Evolutionary conservation across 805 yeast species (phyloP).

Genomic region (Sungouiozyma intestinalis): DNA sequence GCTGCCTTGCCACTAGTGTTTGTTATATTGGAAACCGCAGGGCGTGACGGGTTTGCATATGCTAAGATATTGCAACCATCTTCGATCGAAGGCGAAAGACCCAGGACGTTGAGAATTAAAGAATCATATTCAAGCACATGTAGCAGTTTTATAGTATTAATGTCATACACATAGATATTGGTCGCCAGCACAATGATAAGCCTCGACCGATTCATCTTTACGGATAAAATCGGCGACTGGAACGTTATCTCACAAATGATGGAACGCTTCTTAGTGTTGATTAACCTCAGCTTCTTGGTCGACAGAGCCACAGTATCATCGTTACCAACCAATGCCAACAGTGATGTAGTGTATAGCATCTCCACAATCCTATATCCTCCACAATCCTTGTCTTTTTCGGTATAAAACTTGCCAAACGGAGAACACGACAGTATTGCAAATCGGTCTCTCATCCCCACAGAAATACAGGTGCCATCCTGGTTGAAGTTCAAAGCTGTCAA

Average conservation of each 20-base stretch:
- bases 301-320: constrained; percentile 59
- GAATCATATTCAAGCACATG: constrained; percentile 40
- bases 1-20: too few relatives aligned
- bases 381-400: constrained; percentile 26
- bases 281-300: constrained; percentile 72
- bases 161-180: constrained; percentile 63
- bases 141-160: constrained; percentile 55
- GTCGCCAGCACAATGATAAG: constrained; percentile 51
- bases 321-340: constrained; percentile 60
- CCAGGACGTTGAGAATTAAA: constrained; percentile 43
- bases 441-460: constrained; percentile 54
- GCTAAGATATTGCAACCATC: constrained; percentile 42
- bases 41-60: constrained; percentile 70
- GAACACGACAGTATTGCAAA: constrained; percentile 62
- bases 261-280: constrained; percentile 60
- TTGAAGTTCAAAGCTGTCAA: constrained; percentile 51
- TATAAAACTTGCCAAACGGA: constrained; percentile 48
- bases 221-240: constrained; percentile 49
- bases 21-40: constrained; percentile 28
- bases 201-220: constrained; percentile 56
- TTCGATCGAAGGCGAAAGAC: constrained; percentile 44
- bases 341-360: constrained; percentile 66
- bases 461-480: constrained; percentile 63
- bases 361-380: constrained; percentile 60
- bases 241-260: constrained; percentile 64